Evolutionary conservation across 257 asterid species (phyloP), one percentile per base, ranked within the genome.

Genomic region (Ehretia macrophylla): DNA sequence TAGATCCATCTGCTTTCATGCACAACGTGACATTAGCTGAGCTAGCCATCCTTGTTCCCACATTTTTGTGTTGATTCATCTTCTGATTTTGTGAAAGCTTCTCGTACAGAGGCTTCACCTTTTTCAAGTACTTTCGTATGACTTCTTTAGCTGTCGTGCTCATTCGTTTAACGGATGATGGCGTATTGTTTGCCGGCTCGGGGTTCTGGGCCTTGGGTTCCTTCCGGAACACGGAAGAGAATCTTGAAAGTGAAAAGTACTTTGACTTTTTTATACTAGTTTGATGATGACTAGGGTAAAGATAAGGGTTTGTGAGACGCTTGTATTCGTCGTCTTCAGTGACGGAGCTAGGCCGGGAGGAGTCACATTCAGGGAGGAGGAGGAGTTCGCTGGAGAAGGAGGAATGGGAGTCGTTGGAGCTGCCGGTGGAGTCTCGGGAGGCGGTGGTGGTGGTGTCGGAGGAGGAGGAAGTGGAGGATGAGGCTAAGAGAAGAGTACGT

Each of bases 191-290:
- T 0, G 32, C 55, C 1, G 60, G 17, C 16, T 51, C 55, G 18
- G 32, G 46, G 17, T 16, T 14, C 39, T 14, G 16, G 1, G 16
- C 49, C 18, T 56, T 75, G 65, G 48, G 37, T 14, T 81, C 90
- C 66, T 77, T 86, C 42, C 92, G 85, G 78, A 90, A 91, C 19
- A 81, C 92, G 59, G 95, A 85, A 51, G 96, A 81, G 77, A 87
- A 70, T 68, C 84, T 82, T 14, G 96, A 54, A 50, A 87, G 81
- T 0, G 95, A 81, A 70, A 90, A 90, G 73, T 84, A 84, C 48
- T 76, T 0, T 23, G 77, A 17, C 58, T 70, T 81, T 60, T 59
- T 66, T 62, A 8, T 45, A 5, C 8, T 11, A 51, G 22, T 17
- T 16, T 8, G 17, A 14, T 8, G 17, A 14, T 0, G 18, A 11